Evolutionary conservation across 2,329 filamentous ascomycete genomes (phyloP).

Genomic region (Calonectria pauciramosa): DNA sequence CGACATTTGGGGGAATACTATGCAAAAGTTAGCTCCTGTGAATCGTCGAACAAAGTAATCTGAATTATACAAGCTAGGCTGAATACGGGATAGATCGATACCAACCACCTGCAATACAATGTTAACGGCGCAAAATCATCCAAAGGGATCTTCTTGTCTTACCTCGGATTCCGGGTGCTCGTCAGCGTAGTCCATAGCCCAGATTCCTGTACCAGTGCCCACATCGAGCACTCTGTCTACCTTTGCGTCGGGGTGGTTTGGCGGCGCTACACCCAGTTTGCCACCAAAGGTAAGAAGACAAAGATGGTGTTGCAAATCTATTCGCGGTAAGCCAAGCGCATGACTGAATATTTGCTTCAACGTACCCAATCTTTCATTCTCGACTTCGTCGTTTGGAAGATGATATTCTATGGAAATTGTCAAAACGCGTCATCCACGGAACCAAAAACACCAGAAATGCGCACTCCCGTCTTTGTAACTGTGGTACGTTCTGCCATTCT

Average conservation of each 20-base stretch:
- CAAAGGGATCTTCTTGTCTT: background rate
- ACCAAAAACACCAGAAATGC: background rate
- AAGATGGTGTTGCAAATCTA: constrained; percentile 15
- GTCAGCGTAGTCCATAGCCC: constrained; percentile 15
- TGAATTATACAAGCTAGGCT: background rate
- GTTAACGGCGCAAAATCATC: background rate
- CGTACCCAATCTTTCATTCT: constrained; percentile 14
- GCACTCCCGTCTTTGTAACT: background rate
- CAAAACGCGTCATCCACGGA: background rate
- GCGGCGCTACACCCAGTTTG: background rate
- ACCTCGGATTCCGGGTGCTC: constrained; percentile 8
- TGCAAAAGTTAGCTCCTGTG: background rate
- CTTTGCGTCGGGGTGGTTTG: background rate
- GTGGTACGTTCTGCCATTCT: background rate
- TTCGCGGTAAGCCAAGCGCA: background rate
- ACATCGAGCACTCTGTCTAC: constrained; percentile 8
- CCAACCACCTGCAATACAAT: background rate
- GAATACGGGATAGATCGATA: background rate
- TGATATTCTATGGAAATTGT: background rate
- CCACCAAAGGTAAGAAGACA: constrained; percentile 7
- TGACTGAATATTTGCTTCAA: background rate
- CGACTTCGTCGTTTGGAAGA: background rate
- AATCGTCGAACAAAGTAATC: rapidly evolving
- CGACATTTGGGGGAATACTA: background rate
- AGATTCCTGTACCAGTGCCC: constrained; percentile 10